Base-by-base conservation (phyloP, 2,329 filamentous ascomycete genomes). In the Talaromyces sp. region DNA sequence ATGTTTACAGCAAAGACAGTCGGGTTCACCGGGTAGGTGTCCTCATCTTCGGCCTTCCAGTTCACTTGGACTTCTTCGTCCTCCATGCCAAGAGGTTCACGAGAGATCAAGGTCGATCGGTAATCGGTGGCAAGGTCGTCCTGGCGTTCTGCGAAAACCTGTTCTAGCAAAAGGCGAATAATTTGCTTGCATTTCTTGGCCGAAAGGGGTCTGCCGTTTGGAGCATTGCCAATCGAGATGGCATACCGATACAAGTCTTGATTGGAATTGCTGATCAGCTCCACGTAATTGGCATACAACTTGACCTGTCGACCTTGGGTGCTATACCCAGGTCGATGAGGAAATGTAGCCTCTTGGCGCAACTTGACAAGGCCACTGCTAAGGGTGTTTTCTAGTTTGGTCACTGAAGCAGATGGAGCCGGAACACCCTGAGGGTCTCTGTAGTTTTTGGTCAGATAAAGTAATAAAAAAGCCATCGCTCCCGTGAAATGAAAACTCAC, bases 151-250 rank as follows among this genome's bases (percentile, higher is more conserved):
- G 65, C 6, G 65, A 76, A 69, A 62, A 76, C 64, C 62, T 75
- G 68, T 57, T 77, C 71, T 17, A 79, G 64, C 19, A 86, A 65
- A 24, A 81, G 66, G 17, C 80, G 70, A 17, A 86, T 72, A 5
- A 84, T 71, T 5, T 78, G 78, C 49, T 76, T 75, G 38, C 74
- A 79, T 68, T 80, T 82, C 35, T 74, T 74, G 57, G 77, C 78
- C 46, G 35, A 38, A 6, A 17, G 35, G 7, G 14, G 14, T 14
- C 6, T 38, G 10, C 27, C 54, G n/a, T 43, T 31, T 3, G 26
- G 54, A 6, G 29, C 58, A 10, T 64, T 62, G 2, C 62, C 59
- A 19, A 65, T 64, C 3, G 63, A 57, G 8, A 77, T 63, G 17
- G 65, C 68, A 58, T 78, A 78, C 2, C 70, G 68, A 59, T 67